phyloP scores from a whole-genome alignment of 345 rosid genomes.

The Cardiospermum halicacabum region DNA sequence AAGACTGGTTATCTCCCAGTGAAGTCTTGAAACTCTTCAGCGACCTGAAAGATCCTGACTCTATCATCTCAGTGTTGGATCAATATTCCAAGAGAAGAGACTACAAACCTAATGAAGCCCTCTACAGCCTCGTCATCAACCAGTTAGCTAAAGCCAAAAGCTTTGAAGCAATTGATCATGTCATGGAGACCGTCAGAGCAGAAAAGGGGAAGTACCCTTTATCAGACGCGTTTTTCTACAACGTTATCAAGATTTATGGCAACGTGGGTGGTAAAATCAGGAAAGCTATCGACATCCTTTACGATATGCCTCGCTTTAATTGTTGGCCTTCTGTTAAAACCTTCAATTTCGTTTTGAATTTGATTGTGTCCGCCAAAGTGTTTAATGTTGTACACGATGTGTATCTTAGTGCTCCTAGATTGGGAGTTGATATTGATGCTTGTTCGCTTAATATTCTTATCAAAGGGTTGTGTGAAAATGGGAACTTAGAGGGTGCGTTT shows the following conservation, averaged over 20 bases:
- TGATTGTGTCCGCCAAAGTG: slow-evolving; percentile 65
- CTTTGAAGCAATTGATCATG: slow-evolving; percentile 61
- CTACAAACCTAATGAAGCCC: slow-evolving; percentile 68
- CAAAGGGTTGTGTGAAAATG: slow-evolving; percentile 69
- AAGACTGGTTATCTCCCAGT: slow-evolving; percentile 77
- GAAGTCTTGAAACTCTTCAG: slow-evolving; percentile 60
- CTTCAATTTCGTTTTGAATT: slow-evolving; percentile 63
- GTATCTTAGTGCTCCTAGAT: slow-evolving; percentile 49
- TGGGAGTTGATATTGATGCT: slow-evolving; percentile 79
- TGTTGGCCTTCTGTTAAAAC: slow-evolving; percentile 72
- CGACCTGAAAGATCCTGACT: slow-evolving; percentile 43
- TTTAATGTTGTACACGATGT: slow-evolving; percentile 57
- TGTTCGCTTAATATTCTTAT: slow-evolving; percentile 79
- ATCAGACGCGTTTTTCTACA: slow-evolving; percentile 71
- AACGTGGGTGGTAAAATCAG: slow-evolving; percentile 55
- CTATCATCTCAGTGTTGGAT: slow-evolving; percentile 39
- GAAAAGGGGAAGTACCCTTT: slow-evolving; percentile 44
- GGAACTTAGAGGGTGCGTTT: slow-evolving; percentile 58
- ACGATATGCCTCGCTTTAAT: slow-evolving; percentile 61
- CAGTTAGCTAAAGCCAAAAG: slow-evolving; percentile 49
- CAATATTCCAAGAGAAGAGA: slow-evolving; percentile 69
- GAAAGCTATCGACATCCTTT: slow-evolving; percentile 55
- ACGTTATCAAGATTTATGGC: slow-evolving; percentile 65
- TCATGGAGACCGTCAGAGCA: slow-evolving; percentile 40
- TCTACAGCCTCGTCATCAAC: slow-evolving; percentile 52